Conservation (phyloP, 2,329 filamentous ascomycete species). For the Aspergillus aculeatinus region DNA sequence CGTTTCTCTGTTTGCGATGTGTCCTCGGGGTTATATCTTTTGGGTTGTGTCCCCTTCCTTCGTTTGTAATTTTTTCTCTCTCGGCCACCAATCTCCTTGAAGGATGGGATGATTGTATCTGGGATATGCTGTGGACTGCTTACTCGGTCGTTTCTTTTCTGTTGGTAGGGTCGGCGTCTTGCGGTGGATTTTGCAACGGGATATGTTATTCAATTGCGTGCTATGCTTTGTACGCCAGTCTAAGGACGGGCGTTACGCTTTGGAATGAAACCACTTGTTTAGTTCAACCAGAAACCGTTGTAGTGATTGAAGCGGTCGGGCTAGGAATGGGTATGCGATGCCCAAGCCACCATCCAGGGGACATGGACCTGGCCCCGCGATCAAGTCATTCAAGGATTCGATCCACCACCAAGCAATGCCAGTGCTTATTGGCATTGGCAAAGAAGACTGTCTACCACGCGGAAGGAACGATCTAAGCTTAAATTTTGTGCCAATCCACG, state of each 20-base stretch:
- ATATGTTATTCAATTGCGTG: constrained; percentile 27
- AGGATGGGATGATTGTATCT: constrained; percentile 21
- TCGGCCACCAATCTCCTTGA: constrained; percentile 16
- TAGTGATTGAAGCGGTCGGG: not conserved
- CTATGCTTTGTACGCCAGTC: constrained; percentile 16
- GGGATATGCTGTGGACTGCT: constrained; percentile 25
- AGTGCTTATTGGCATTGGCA: not conserved
- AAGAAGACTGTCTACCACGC: not conserved
- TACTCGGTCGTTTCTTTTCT: constrained; percentile 21
- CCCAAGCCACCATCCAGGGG: no score
- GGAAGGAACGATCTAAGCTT: not conserved
- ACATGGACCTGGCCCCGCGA: not conserved
- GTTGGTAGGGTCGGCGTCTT: constrained; percentile 38
- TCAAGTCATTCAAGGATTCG: not conserved
- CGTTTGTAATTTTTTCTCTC: constrained; percentile 31
- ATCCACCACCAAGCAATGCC: not conserved
- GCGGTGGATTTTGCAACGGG: constrained; percentile 36
- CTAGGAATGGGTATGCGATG: no score
- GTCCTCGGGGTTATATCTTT: constrained; percentile 18
- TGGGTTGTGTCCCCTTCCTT: constrained; percentile 31
- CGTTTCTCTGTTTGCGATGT: constrained; percentile 11
- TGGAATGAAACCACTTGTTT: constrained; percentile 25
- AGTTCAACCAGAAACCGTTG: constrained; percentile 3
- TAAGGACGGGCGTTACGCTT: constrained; percentile 12
- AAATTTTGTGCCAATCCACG: not conserved